A percentile compares a stretch with the other conserved stretches of the same genome.
Conservation (phyloP, 2,329 filamentous ascomycete genomes). For the Clarireedia homoeocarpa region DNA sequence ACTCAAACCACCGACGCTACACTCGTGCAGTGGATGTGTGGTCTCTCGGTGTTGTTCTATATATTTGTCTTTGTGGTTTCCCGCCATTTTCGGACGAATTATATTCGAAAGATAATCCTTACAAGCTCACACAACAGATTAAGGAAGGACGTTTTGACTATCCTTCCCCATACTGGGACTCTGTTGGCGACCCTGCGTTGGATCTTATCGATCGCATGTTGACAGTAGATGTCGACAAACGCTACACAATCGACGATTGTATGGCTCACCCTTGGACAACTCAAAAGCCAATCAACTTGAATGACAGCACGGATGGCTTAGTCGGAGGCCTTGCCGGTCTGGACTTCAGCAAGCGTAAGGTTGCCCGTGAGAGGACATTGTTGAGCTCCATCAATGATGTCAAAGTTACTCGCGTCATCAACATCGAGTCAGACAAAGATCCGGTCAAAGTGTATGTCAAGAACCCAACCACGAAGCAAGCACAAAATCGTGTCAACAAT, state of each 20-base stretch:
- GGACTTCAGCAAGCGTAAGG: conserved; percentile 75
- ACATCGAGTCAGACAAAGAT: conserved; percentile 43
- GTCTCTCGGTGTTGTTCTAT: conserved; percentile 95
- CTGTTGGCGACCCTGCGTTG: conserved; percentile 74
- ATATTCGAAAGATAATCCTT: conserved; percentile 72
- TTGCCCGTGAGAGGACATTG: conserved; percentile 75
- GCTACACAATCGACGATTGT: conserved; percentile 86
- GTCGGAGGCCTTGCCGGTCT: conserved; percentile 78
- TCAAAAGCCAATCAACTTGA: conserved; percentile 49
- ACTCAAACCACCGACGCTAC: conserved; percentile 75
- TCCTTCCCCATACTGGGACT: conserved; percentile 93
- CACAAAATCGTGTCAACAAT: conserved; percentile 38
- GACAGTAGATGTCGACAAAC: conserved; percentile 73
- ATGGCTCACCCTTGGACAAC: conserved; percentile 87
- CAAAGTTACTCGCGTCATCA: conserved; percentile 50
- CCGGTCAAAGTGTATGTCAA: conserved; percentile 69
- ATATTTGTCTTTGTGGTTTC: conserved; percentile 95
- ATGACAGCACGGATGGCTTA: conserved; percentile 86
- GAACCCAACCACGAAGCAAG: conserved; percentile 43
- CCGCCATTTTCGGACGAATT: conserved; percentile 96
- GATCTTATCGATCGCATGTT: conserved; percentile 95
- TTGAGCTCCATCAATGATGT: conserved; percentile 76
- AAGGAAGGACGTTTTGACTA: conserved; percentile 86
- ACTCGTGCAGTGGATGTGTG: conserved; percentile 93
- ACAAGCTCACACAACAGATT: conserved; percentile 81